Base-by-base conservation (phyloP, 1,284 basidiomycete species). In the Heterobasidion occidentale region DNA sequence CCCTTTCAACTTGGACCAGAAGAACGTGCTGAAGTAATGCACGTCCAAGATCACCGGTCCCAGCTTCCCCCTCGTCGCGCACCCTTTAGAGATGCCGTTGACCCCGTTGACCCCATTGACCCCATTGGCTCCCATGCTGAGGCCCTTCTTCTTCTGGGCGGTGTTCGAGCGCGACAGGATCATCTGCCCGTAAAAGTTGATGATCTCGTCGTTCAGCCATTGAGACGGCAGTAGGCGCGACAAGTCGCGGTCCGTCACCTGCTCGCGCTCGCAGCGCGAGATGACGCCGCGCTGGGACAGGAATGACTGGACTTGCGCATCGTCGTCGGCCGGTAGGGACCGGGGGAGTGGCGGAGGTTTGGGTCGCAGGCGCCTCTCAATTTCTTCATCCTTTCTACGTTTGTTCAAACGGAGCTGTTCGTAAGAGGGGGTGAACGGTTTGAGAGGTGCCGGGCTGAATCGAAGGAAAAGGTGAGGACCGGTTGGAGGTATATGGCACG, bases 181-280 rank as follows among this genome's bases (percentile, higher is more conserved):
- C 74, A 99, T 74, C 9, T 87, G 86, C 2, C 92, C 92, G 70
- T 98, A 98, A 65, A 92, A 96, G 73, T 97, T 98, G 77, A 99
- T 92, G 54, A 98, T 77, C 65, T 98, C 95, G 68, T 99, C 97
- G 70, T 99, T 97, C 56, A 99, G 77, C 97, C 97, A 99, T 63
- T 84, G 78, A 0, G 73, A 70, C 0, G 92, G 91, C 51, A 68
- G 69, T 47, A 99, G 70, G 42, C 89, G 82, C 8, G 70, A 64
- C 4, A 99, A 65, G 65, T 98, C 92, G 46, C 73, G 71, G 58
- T 85, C 77, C 5, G 76, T 74, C 20, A 97, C 88, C 63, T 87
- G 82, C 64, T 91, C 88, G 54, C 79, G 74, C 6, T 75, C 81
- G 62, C 78, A 76, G 62, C 83, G 86, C 50, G 83, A 77, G 52